Base-by-base conservation (phyloP, 345 rosid genomes). In the Salix viminalis region DNA sequence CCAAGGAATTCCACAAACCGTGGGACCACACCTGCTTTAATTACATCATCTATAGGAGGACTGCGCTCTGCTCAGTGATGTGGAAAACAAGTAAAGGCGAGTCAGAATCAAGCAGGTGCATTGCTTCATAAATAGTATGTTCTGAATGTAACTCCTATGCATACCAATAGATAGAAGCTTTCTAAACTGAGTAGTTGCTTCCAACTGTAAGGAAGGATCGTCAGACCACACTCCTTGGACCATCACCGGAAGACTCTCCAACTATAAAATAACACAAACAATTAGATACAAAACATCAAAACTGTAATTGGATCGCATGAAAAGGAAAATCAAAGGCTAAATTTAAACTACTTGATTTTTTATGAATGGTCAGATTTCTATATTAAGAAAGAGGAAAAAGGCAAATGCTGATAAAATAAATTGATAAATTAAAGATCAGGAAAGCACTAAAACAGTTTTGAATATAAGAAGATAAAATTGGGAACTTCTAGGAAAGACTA, bases 41-140 rank as follows among this genome's bases (percentile, higher is more conserved):
- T 80, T 60, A 85, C 86, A 67, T 85, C 86, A n/a, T 83, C 84
- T 42, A 85, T 83, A 1, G 86, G 88, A 24, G 88, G 86, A 72
- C 84, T 72, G 7, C 84, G 84, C 73, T 82, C 87, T 85, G 80
- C 80, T 65, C 75, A 64, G 28, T 15, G 10, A 32, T 23, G 18
- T 36, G 46, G 42, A 65, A 70, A 16, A 68, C 14, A 30, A 28
- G 52, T 1, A 41, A n/a, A 7, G 30, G 46, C 19, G 15, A 6
- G 61, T 70, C 69, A 65, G 41, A 24, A 14, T 36, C 24, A 26
- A 56, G 46, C 13, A 48, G 28, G 62, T 44, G 30, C 10, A 41
- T n/a, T 28, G 24, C 56, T 15, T 32, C 2, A 18, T 24, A 48
- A 71, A 41, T 4, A 42, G 28, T 21, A 67, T 24, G 7, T n/a